These are phyloP conservation scores for Zymoseptoria ardabiliae DNA, from an alignment of 2,329 filamentous ascomycete species.

Conservation along the genomic window DNA sequence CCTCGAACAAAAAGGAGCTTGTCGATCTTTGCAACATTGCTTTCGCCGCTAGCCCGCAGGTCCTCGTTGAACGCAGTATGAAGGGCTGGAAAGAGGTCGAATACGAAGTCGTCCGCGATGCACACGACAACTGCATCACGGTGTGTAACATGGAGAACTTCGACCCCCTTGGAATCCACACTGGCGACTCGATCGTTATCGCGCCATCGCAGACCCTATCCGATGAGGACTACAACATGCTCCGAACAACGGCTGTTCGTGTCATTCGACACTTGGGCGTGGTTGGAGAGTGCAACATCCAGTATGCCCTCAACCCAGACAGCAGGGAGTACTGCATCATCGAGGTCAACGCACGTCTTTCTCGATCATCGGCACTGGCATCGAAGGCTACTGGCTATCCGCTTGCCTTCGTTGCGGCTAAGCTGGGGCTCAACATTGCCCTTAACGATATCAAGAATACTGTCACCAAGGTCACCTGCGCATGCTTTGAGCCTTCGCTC, in stretches of 20 bases:
- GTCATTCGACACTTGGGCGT: slow-evolving; percentile 96
- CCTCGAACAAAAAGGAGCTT: slow-evolving; percentile 76
- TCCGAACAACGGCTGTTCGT: slow-evolving; percentile 91
- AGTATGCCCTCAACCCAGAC: slow-evolving; percentile 93
- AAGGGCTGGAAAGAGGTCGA: slow-evolving; percentile 99
- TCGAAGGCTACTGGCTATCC: slow-evolving; percentile 98
- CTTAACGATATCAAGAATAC: slow-evolving; percentile 95
- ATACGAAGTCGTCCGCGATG: slow-evolving; percentile 95
- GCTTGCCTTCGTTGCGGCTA: slow-evolving; percentile 91
- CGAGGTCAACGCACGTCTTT: slow-evolving; percentile 94
- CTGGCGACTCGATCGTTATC: slow-evolving; percentile 95
- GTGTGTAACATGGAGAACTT: slow-evolving; percentile 99
- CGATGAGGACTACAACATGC: slow-evolving; percentile 98
- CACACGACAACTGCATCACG: slow-evolving; percentile 95
- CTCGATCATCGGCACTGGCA: slow-evolving; percentile 86
- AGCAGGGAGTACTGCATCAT: slow-evolving; percentile 98
- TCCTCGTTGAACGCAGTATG: slow-evolving; percentile 96
- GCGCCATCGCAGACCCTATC: slow-evolving; percentile 94
- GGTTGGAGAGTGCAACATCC: slow-evolving; percentile 97
- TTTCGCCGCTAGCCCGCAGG: slow-evolving; percentile 88
- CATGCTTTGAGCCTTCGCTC: slow-evolving; percentile 95
- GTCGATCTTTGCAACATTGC: slow-evolving; percentile 88
- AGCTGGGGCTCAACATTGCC: slow-evolving; percentile 88
- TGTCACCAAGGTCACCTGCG: slow-evolving; percentile 90
- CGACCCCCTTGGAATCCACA: slow-evolving; percentile 94